These are phyloP conservation scores for Bothriochloa decipiens DNA, from an alignment of 176 grass and related monocot species.

Conservation along the genomic window DNA sequence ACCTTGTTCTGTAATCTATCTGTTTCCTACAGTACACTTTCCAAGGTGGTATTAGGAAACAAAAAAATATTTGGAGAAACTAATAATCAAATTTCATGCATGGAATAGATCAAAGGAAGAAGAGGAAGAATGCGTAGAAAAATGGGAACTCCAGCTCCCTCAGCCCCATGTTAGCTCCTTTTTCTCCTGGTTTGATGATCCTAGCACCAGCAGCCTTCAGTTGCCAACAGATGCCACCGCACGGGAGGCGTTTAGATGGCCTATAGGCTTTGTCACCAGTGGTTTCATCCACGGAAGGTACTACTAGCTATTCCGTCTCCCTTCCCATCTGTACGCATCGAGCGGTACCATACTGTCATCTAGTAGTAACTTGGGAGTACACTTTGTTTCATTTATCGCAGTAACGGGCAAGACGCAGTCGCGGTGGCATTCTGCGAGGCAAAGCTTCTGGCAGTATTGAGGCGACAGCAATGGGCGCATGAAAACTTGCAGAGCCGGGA, in stretches of 20 bases:
- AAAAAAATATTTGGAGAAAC: not conserved
- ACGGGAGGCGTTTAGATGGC: conserved; percentile 66
- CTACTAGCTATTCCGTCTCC: not conserved
- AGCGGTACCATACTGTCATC: not conserved
- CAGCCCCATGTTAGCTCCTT: conserved; percentile 71
- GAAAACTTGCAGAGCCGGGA: conserved; percentile 42
- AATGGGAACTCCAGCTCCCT: conserved; percentile 74
- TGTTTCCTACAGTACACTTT: not conserved
- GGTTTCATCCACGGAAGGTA: conserved; percentile 74
- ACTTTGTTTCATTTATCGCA: conserved; percentile 21
- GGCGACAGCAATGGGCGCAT: conserved; percentile 58
- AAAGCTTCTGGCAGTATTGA: conserved; percentile 61
- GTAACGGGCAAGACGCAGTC: conserved; percentile 54
- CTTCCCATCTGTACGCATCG: not conserved
- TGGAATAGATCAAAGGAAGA: conserved; percentile 64
- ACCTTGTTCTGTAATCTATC: not conserved
- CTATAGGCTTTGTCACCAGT: conserved; percentile 79
- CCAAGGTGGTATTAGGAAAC: not conserved
- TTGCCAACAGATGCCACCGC: conserved; percentile 44
- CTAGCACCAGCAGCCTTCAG: conserved; percentile 50
- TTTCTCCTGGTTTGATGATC: conserved; percentile 62
- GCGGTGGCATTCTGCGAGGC: conserved; percentile 68
- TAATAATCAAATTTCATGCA: conserved; percentile 11
- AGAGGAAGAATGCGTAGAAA: conserved; percentile 58
- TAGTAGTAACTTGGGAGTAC: not conserved